Evolutionary conservation across 352 stramenopile species (phyloP).

Genomic region (Nothophytophthora sp.): DNA sequence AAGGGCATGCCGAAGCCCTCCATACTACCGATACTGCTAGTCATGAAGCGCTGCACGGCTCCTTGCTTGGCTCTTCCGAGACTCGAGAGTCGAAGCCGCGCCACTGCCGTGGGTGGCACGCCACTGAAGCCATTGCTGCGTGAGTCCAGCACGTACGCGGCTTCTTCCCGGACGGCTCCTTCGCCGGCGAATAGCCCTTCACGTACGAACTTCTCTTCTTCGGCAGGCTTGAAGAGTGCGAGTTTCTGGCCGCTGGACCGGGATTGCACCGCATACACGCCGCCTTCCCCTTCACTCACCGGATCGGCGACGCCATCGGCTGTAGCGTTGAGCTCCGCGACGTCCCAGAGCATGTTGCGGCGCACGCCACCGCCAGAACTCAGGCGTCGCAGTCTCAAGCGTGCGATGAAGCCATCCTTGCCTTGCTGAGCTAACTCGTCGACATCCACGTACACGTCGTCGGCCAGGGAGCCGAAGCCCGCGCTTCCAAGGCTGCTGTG

Average conservation of each 20-base stretch:
- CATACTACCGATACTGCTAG: slow-evolving; percentile 74
- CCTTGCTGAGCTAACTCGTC: slow-evolving; percentile 66
- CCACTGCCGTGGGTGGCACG: slow-evolving; percentile 73
- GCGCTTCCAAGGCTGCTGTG: not conserved
- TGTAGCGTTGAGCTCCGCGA: slow-evolving; percentile 52
- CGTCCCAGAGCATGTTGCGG: slow-evolving; percentile 80
- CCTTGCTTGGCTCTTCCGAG: slow-evolving; percentile 55
- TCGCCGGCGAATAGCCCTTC: slow-evolving; percentile 68
- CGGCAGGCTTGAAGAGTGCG: slow-evolving; percentile 81
- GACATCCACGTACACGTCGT: slow-evolving; percentile 77
- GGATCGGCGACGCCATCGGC: slow-evolving; percentile 54
- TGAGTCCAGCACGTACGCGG: slow-evolving; percentile 74
- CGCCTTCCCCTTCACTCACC: slow-evolving; percentile 63
- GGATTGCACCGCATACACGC: slow-evolving; percentile 75
- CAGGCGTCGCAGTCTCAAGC: slow-evolving; percentile 55
- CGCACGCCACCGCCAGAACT: slow-evolving; percentile 61
- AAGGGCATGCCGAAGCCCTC: slow-evolving; percentile 84
- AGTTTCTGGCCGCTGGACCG: slow-evolving; percentile 68
- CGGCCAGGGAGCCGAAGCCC: slow-evolving; percentile 7
- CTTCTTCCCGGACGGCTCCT: slow-evolving; percentile 77
- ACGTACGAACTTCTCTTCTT: slow-evolving; percentile 80
- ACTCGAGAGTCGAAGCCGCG: slow-evolving; percentile 52
- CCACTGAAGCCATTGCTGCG: slow-evolving; percentile 70
- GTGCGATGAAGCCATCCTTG: slow-evolving; percentile 73
- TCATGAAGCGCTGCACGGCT: slow-evolving; percentile 82